Percentiles rank a stretch among this genome's conserved stretches.
phyloP scores from a whole-genome alignment of 177 flowering plant genomes.

The Vitis hybrid region DNA sequence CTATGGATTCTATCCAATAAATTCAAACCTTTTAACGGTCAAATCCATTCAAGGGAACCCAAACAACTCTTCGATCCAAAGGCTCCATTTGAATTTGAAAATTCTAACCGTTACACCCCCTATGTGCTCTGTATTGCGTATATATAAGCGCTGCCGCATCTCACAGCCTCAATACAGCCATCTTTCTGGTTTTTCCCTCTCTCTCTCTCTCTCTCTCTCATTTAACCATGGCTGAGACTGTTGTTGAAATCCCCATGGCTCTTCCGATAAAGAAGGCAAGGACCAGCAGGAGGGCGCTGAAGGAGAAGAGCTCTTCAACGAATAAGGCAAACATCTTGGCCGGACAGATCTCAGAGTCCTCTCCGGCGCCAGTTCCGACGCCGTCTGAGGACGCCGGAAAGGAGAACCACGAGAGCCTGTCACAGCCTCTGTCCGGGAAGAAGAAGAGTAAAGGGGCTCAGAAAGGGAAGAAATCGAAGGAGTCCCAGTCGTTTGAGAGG shows the following conservation, averaged over 20 bases:
- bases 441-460: conserved; percentile 36
- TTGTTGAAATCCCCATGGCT: conserved; percentile 15
- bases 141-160: too few species aligned
- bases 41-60: background rate
- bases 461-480: conserved; percentile 11
- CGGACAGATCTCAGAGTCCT: conserved; percentile 28
- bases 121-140: too few species aligned
- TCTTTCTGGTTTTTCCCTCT: background rate
- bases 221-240: conserved; percentile 35
- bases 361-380: conserved; percentile 23
- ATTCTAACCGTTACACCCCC: conserved; percentile 35
- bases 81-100: conserved; percentile 34
- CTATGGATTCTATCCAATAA: too few species aligned
- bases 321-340: conserved; percentile 56
- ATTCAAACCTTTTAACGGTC: too few species aligned
- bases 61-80: conserved; percentile 2
- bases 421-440: conserved; percentile 35
- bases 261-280: conserved; percentile 37
- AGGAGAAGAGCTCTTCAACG: conserved; percentile 46
- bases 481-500: conserved; percentile 50
- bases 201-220: background rate
- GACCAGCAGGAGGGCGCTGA: conserved; percentile 54
- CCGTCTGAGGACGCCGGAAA: conserved; percentile 27
- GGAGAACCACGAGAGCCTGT: conserved; percentile 53
- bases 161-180: too few species aligned